phyloP scores from a whole-genome alignment of 495 filamentous ascomycete species.

The Neurospora tetrasperma region DNA sequence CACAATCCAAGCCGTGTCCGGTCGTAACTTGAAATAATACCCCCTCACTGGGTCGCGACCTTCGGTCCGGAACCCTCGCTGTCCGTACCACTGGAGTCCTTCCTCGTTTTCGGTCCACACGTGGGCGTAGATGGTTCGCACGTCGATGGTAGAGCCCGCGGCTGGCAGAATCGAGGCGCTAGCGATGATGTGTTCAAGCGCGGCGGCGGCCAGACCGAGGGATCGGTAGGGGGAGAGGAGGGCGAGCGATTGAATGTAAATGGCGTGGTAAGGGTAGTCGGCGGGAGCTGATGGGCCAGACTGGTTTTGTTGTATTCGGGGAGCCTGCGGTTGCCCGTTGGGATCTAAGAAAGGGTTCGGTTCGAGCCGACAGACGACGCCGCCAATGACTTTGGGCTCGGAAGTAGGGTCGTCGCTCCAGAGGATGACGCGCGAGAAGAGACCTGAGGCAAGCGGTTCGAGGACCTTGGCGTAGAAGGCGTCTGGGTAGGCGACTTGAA shows the following conservation, averaged over 20 bases:
- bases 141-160: constrained; percentile 32
- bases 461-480: constrained; percentile 75
- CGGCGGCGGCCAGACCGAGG: constrained; percentile 65
- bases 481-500: constrained; percentile 81
- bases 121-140: constrained; percentile 63
- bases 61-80: constrained; percentile 59
- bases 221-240: constrained; percentile 74
- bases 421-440: constrained; percentile 69
- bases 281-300: constrained; percentile 1
- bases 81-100: constrained; percentile 73
- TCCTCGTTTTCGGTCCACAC: constrained; percentile 91
- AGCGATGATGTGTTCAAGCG: constrained; percentile 50
- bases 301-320: background rate
- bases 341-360: constrained; percentile 20
- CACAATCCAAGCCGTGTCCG: constrained; percentile 70
- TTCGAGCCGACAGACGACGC: constrained; percentile 75
- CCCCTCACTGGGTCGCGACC: constrained; percentile 46
- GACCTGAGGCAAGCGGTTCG: constrained; percentile 52
- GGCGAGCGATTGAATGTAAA: constrained; percentile 85
- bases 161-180: constrained; percentile 26
- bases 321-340: constrained; percentile 3
- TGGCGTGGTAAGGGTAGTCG: constrained; percentile 27
- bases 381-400: constrained; percentile 60
- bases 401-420: constrained; percentile 28
- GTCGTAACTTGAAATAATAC: constrained; percentile 80